phyloP scores from a whole-genome alignment of 1,284 basidiomycete species.

The Chalciporus sp. region DNA sequence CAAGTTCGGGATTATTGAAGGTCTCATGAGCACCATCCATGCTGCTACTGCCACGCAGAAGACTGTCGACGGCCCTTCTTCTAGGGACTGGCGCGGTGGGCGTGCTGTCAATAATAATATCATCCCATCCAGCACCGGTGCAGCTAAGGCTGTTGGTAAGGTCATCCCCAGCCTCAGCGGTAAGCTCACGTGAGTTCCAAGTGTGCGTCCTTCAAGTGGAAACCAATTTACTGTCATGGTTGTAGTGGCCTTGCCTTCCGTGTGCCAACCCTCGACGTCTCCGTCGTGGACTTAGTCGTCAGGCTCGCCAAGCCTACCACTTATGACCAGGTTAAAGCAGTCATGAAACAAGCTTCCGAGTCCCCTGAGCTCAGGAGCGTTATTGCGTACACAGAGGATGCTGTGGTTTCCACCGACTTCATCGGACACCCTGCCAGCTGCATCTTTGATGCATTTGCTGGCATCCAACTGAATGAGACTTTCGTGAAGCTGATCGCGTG shows the following conservation, averaged over 20 bases:
- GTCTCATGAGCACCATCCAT: slow-evolving; percentile 99
- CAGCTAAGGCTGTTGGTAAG: slow-evolving; percentile 99
- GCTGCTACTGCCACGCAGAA: slow-evolving; percentile 98
- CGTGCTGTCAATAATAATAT: slow-evolving; percentile 98
- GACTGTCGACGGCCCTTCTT: slow-evolving; percentile 96
- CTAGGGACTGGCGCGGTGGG: slow-evolving; percentile 96
- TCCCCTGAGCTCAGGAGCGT: slow-evolving; percentile 73
- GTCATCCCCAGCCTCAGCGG: slow-evolving; percentile 97
- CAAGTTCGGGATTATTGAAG: slow-evolving; percentile 94
- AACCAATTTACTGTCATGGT: neutral
- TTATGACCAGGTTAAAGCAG: slow-evolving; percentile 92
- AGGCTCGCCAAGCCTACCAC: slow-evolving; percentile 86
- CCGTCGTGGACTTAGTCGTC: slow-evolving; percentile 96
- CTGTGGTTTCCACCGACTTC: slow-evolving; percentile 95
- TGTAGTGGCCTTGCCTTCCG: slow-evolving; percentile 93
- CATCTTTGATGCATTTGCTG: slow-evolving; percentile 92
- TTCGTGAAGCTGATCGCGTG: slow-evolving; percentile 96
- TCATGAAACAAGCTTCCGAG: slow-evolving; percentile 83
- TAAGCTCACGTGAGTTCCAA: slow-evolving; percentile 68
- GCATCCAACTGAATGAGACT: slow-evolving; percentile 90
- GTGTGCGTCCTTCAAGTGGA: neutral
- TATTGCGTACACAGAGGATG: slow-evolving; percentile 94
- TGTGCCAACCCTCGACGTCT: slow-evolving; percentile 95
- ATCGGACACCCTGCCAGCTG: slow-evolving; percentile 78
- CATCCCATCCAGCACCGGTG: slow-evolving; percentile 99